Conservation (phyloP, 2,329 filamentous ascomycete species). For the Penicillium sp. region DNA sequence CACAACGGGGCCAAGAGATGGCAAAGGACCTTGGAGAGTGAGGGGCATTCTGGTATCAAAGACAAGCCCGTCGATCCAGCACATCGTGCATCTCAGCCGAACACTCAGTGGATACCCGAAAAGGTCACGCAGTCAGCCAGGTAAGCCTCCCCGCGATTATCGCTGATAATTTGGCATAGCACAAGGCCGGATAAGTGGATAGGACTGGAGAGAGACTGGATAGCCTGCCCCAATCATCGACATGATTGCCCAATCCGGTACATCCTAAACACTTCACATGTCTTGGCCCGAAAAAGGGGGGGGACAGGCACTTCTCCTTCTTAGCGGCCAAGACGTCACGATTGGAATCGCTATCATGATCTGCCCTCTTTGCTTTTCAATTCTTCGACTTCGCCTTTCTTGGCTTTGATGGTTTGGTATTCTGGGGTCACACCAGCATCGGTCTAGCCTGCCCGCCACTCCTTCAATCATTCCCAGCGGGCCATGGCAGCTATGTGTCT, state of each 20-base stretch:
- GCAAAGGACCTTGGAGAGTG: slow-evolving; percentile 31
- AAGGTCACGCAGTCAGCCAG: slow-evolving; percentile 26
- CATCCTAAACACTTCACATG: slow-evolving; percentile 37
- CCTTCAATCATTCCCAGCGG: slow-evolving; percentile 23
- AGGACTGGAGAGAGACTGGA: slow-evolving; percentile 7
- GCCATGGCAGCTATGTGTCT: slow-evolving; percentile 23
- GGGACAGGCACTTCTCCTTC: slow-evolving; percentile 11
- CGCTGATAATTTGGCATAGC: slow-evolving; percentile 22
- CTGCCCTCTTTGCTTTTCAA: slow-evolving; percentile 27
- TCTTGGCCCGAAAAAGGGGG: slow-evolving; percentile 36
- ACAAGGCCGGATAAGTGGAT: background rate
- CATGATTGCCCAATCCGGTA: slow-evolving; percentile 12
- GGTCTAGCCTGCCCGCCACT: slow-evolving; percentile 15
- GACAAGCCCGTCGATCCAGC: slow-evolving; percentile 38
- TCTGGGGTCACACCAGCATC: slow-evolving; percentile 8
- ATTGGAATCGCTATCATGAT: slow-evolving; percentile 29
- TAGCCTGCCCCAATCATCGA: slow-evolving; percentile 2
- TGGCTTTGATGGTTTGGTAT: slow-evolving; percentile 31
- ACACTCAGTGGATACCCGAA: slow-evolving; percentile 30
- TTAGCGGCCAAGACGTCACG: slow-evolving; percentile 36
- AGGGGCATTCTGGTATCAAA: slow-evolving; percentile 36
- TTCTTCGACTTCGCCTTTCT: slow-evolving; percentile 36
- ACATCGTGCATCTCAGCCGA: slow-evolving; percentile 29
- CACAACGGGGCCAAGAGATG: slow-evolving; percentile 11
- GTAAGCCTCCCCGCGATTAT: slow-evolving; percentile 29